Percentiles rank a stretch among this genome's conserved stretches.
Conservation (phyloP, 1,284 basidiomycete genomes). For the Coniferiporia weirii region DNA sequence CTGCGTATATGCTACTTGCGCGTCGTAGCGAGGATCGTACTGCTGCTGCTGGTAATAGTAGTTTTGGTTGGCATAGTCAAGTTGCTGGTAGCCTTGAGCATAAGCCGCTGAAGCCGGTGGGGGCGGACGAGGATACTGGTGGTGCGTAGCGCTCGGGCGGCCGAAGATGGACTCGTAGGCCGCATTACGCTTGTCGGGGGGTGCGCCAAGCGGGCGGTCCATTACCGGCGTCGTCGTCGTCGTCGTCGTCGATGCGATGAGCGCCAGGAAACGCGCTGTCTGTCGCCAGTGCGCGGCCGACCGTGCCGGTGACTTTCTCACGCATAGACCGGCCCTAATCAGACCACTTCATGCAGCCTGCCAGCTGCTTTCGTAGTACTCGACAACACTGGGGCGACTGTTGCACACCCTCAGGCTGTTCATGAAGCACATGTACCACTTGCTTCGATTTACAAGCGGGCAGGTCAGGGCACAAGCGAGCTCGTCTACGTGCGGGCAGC, state of each 20-base stretch:
- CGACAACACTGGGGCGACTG: not conserved
- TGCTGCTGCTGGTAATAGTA: slow-evolving; percentile 19
- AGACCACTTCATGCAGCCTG: not conserved
- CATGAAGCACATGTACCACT: too few relatives aligned
- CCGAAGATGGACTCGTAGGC: slow-evolving; percentile 84
- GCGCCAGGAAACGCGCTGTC: not conserved
- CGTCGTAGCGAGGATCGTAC: slow-evolving; percentile 14
- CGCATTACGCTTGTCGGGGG: slow-evolving; percentile 58
- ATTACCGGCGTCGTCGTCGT: not conserved
- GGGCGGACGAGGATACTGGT: slow-evolving; percentile 32
- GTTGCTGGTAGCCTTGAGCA: slow-evolving; percentile 12
- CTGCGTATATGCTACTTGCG: slow-evolving; percentile 14
- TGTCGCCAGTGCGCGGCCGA: not conserved
- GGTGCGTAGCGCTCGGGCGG: slow-evolving; percentile 56
- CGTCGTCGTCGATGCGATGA: not conserved
- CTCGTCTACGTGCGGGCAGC: too few relatives aligned
- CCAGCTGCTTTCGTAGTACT: not conserved
- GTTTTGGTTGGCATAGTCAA: slow-evolving; percentile 10
- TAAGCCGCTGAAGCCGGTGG: slow-evolving; percentile 9
- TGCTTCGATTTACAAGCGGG: too few relatives aligned
- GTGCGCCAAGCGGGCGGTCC: slow-evolving; percentile 11
- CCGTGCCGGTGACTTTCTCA: not conserved
- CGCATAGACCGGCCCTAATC: not conserved
- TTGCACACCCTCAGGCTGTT: not conserved
- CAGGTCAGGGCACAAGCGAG: too few relatives aligned